Base-by-base conservation (phyloP, 2,329 filamentous ascomycete species). In the Coniochaeta ligniaria region DNA sequence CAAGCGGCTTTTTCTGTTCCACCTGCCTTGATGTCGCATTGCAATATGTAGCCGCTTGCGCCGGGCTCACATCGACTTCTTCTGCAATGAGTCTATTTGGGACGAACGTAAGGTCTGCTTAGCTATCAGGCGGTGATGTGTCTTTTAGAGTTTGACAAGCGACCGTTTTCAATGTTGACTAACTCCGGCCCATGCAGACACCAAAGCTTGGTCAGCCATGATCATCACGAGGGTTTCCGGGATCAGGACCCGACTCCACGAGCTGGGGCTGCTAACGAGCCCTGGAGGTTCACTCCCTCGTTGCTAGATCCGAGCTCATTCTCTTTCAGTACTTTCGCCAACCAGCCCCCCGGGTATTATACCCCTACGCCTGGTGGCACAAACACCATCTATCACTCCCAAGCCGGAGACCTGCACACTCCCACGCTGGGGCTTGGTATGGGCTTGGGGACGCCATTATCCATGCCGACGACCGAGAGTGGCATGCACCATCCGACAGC, bases 271-370 rank as follows among this genome's bases (percentile, higher is more conserved):
- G 84, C 89, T 47, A 87, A 89, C 69, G 92, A 97, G 67, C 86
- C 84, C 67, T 95, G 93, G 87, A 85, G 90, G 66, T 92, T 96
- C 70, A 96, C 93, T 2, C 92, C 93, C 4, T 95, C 92, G 24
- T 80, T 96, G 61, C 83, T 98, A 71, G 94, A 98, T 71, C 87
- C 92, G 20, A 92, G 89, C 72, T 90, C 91, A 33, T 91, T 91
- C 72, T 85, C 86, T 26, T 97, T 96, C 74, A 82, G 86, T 62
- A 82, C 83, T 60, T 94, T 96, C 70, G 86, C 89, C 65, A 91
- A 90, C 73, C 90, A 93, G 65, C 84, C 89, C 54, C 84, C 90
- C 17, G 90, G 88, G 16, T 95, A 95, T 74, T 97, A 96, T 75
- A 93, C 92, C 8, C 91, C 93, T 2, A 96, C 91, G 1, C 90